Percentiles rank a stretch among this genome's conserved stretches.
Conservation (phyloP, 139 green algal species). For the Picochlorum sp. region DNA sequence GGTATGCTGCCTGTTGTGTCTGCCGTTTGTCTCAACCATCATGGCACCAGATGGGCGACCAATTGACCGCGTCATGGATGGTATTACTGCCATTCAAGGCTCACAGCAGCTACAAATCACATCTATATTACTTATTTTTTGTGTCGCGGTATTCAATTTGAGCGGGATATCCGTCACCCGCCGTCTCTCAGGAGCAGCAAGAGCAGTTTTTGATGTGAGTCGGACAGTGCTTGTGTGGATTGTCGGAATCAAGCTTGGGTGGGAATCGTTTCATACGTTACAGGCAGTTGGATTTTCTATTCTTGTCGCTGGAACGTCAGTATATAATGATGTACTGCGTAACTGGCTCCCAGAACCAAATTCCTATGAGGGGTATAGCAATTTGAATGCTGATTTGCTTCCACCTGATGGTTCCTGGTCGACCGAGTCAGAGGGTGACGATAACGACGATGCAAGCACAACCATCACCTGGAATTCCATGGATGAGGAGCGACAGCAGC, state of each 20-base stretch:
- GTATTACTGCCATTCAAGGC: not conserved
- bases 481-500: no score
- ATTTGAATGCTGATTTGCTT: not conserved
- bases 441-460: no score
- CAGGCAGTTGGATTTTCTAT: conserved; percentile 74
- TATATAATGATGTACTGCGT: conserved; percentile 77
- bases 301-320: conserved; percentile 54
- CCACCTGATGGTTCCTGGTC: not conserved
- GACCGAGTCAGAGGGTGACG: not conserved
- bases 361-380: not conserved
- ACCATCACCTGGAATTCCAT: no score
- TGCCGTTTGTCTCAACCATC: conserved; percentile 51
- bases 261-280: conserved; percentile 72
- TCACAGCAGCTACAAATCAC: not conserved
- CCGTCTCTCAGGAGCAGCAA: conserved; percentile 54
- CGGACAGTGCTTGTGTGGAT: conserved; percentile 76
- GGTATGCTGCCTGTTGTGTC: conserved; percentile 39
- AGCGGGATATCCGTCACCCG: conserved; percentile 62
- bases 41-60: conserved; percentile 35
- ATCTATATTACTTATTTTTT: conserved; percentile 34
- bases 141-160: conserved; percentile 79
- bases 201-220: conserved; percentile 74
- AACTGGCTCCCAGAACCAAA: not conserved
- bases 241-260: conserved; percentile 56
- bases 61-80: conserved; percentile 33